phyloP scores from a whole-genome alignment of 2,329 filamentous ascomycete genomes.

The Aspergillus sergii region DNA sequence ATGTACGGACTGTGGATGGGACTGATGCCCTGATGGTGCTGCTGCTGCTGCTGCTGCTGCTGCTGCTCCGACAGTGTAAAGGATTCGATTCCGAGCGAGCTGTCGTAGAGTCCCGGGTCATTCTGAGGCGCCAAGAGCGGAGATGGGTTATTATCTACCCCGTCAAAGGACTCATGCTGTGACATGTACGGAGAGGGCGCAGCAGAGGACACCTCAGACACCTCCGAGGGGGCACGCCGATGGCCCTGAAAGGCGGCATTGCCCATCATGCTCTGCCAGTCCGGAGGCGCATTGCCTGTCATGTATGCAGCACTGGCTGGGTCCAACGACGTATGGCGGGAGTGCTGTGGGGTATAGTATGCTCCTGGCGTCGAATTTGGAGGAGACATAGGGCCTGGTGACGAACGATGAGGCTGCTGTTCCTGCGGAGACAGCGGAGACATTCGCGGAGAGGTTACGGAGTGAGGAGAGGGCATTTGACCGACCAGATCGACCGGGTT shows the following conservation, averaged over 20 bases:
- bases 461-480: slow-evolving; percentile 51
- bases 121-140: slow-evolving; percentile 75
- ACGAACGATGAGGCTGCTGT: slow-evolving; percentile 53
- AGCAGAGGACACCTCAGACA: slow-evolving; percentile 84
- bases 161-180: slow-evolving; percentile 77
- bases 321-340: slow-evolving; percentile 63
- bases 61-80: slow-evolving; percentile 76
- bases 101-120: slow-evolving; percentile 73
- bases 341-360: slow-evolving; percentile 59
- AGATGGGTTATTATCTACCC: slow-evolving; percentile 71
- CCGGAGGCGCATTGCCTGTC: slow-evolving; percentile 52
- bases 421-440: slow-evolving; percentile 59
- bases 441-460: slow-evolving; percentile 59
- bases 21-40: slow-evolving; percentile 53
- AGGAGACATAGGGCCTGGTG: slow-evolving; percentile 57
- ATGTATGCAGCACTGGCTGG: slow-evolving; percentile 62
- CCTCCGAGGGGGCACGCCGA: slow-evolving; percentile 83
- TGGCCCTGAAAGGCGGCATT: slow-evolving; percentile 74
- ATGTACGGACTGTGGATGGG: slow-evolving; percentile 73
- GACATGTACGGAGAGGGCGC: slow-evolving; percentile 80
- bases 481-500: slow-evolving; percentile 52
- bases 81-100: slow-evolving; percentile 73
- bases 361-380: slow-evolving; percentile 55
- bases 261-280: slow-evolving; percentile 60
- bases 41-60: slow-evolving; percentile 50